Evolutionary conservation across 1,139 yeast species (phyloP).

Genomic region (Geotrichum histeridarum): DNA sequence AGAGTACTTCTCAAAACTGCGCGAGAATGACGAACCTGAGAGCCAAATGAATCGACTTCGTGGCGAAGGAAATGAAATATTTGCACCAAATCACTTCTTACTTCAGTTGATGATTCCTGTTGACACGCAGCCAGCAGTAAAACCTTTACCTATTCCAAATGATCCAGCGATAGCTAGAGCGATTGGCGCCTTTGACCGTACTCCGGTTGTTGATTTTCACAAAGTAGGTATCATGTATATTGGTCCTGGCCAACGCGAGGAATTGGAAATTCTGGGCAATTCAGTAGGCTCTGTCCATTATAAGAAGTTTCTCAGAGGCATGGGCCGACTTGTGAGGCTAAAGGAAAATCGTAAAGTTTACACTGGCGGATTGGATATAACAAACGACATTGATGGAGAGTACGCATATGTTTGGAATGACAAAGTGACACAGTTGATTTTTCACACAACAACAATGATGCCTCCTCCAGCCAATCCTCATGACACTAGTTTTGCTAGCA

Average conservation of each 20-base stretch:
- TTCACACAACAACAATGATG: conserved; percentile 81
- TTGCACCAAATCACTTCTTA: conserved; percentile 42
- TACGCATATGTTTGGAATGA: conserved; percentile 71
- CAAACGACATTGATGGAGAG: conserved; percentile 66
- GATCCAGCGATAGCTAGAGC: conserved; percentile 56
- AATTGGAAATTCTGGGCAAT: conserved; percentile 61
- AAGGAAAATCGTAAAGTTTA: conserved; percentile 54
- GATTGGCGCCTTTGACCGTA: conserved; percentile 60
- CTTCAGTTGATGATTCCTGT: conserved; percentile 41
- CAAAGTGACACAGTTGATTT: conserved; percentile 64
- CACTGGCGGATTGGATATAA: conserved; percentile 76
- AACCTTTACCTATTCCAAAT: conserved; percentile 44
- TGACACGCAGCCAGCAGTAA: conserved; percentile 23
- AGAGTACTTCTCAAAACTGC: conserved; percentile 18
- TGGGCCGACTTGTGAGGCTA: conserved; percentile 58
- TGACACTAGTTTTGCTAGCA: conserved; percentile 49
- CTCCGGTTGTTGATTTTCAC: conserved; percentile 74
- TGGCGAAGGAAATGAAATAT: conserved; percentile 2
- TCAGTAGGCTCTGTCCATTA: conserved; percentile 60
- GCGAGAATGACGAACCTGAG: conserved; percentile 5
- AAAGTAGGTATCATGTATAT: conserved; percentile 75
- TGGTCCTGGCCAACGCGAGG: conserved; percentile 60
- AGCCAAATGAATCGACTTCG: not conserved
- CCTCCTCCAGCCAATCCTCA: conserved; percentile 43
- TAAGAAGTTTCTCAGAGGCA: conserved; percentile 50